Evolutionary conservation across 352 stramenopile genomes (phyloP).

Genomic region (Pythium dissotocum): DNA sequence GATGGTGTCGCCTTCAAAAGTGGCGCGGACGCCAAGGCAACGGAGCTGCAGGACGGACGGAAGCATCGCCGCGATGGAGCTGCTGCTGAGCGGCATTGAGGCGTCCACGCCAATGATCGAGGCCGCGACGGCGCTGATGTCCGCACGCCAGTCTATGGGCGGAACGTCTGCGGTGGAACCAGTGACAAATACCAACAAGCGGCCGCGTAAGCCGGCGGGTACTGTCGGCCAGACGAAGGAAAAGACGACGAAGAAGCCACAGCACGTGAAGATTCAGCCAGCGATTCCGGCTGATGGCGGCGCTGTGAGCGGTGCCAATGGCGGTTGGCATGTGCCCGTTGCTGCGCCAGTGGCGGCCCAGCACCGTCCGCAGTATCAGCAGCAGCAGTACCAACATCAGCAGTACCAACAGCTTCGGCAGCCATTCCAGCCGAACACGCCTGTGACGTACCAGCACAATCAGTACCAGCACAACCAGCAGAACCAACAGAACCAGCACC

Average conservation of each 20-base stretch:
- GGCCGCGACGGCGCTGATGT: constrained; percentile 15
- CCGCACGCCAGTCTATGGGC: constrained; percentile 8
- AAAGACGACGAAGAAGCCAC: constrained; percentile 5
- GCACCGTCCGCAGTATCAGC: not conserved
- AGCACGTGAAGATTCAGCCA: not conserved
- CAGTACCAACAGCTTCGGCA: constrained; percentile 1
- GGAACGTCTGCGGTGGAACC: no score
- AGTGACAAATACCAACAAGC: not conserved
- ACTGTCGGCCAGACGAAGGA: not conserved
- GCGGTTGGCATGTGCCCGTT: not conserved
- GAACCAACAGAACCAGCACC: constrained; percentile 2
- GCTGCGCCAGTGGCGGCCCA: not conserved
- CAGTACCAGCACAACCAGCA: no score
- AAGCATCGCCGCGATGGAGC: not conserved
- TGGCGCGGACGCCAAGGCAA: constrained; percentile 13
- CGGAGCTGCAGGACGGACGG: not conserved
- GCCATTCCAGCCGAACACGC: constrained; percentile 3
- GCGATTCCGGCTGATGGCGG: not conserved
- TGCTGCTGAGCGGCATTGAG: constrained; percentile 9
- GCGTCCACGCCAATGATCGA: constrained; percentile 2
- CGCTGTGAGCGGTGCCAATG: no score
- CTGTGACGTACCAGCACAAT: not conserved
- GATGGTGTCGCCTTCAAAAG: constrained; percentile 1
- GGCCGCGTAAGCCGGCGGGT: constrained; percentile 4
- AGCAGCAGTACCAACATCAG: constrained; percentile 7